phyloP scores from a whole-genome alignment of 345 rosid species.

The Populus tremula region DNA sequence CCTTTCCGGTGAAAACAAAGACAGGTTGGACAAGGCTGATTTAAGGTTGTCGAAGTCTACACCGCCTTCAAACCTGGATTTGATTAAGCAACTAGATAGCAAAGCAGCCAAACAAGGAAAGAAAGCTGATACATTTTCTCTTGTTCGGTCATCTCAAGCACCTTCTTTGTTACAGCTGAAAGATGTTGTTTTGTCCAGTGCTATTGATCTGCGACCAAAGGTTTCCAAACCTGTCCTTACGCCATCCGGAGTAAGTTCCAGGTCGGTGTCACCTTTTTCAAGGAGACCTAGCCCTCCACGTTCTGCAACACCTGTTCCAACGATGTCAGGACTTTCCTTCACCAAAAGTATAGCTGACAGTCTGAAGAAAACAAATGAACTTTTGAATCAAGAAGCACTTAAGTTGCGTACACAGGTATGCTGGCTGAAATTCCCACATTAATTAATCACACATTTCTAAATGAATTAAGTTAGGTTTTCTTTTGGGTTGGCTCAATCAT shows the following conservation, averaged over 20 bases:
- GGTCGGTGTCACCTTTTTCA: slow-evolving; percentile 96
- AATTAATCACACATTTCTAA: neutral
- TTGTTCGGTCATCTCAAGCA: slow-evolving; percentile 67
- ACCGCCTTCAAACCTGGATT: slow-evolving; percentile 71
- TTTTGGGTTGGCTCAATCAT: neutral
- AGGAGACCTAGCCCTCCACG: slow-evolving; percentile 95
- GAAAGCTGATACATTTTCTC: slow-evolving; percentile 69
- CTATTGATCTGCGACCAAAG: slow-evolving; percentile 59
- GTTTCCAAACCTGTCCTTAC: slow-evolving; percentile 66
- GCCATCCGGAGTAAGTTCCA: slow-evolving; percentile 78
- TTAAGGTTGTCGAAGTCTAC: slow-evolving; percentile 66
- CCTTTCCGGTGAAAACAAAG: slow-evolving; percentile 88
- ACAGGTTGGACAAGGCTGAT: slow-evolving; percentile 82
- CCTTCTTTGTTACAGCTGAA: slow-evolving; percentile 78
- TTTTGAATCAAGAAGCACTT: slow-evolving; percentile 82
- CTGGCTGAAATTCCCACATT: slow-evolving; percentile 2
- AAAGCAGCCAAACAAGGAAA: slow-evolving; percentile 92
- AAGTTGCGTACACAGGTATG: slow-evolving; percentile 88
- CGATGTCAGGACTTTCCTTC: slow-evolving; percentile 70
- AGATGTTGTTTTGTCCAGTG: slow-evolving; percentile 64
- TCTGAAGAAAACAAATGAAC: slow-evolving; percentile 90
- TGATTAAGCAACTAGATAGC: slow-evolving; percentile 89
- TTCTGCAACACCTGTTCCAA: slow-evolving; percentile 89
- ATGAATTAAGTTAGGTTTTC: neutral
- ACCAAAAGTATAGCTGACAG: slow-evolving; percentile 77